phyloP scores from a whole-genome alignment of 306 rosid genomes.

The Malus orientalis region DNA sequence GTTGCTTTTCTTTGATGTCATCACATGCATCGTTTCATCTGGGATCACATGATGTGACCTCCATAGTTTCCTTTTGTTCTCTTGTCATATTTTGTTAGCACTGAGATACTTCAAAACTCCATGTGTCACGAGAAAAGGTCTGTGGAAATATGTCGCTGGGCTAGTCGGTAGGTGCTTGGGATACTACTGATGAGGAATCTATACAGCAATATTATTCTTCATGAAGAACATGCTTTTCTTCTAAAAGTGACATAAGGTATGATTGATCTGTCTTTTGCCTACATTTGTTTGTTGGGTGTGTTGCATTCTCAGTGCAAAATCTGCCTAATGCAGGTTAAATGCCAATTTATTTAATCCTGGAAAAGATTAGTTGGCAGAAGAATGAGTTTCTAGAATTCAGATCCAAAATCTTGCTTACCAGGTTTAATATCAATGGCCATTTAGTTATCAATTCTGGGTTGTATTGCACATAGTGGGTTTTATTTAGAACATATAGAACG shows the following conservation, averaged over 20 bases:
- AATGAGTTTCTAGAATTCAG: background rate
- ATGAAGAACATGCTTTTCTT: background rate
- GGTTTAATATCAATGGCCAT: background rate
- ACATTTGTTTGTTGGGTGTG: background rate
- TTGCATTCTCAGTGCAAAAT: background rate
- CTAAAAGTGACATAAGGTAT: slow-evolving; percentile 3
- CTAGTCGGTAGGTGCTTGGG: background rate
- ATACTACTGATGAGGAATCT: background rate
- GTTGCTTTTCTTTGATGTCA: background rate
- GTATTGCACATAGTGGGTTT: background rate
- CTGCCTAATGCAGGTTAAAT: slow-evolving; percentile 10
- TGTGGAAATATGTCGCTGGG: background rate
- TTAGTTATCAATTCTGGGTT: background rate
- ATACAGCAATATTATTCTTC: background rate
- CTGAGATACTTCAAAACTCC: background rate
- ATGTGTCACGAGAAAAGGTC: background rate
- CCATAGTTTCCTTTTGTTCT: background rate
- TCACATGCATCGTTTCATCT: background rate
- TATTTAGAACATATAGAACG: background rate
- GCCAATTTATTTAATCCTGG: background rate
- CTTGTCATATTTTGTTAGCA: background rate
- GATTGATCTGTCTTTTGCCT: background rate
- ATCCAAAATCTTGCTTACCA: background rate
- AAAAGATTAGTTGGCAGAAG: background rate
- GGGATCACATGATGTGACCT: background rate